phyloP scores from a whole-genome alignment of 768 basidiomycete genomes.

The Lactarius trivialis region DNA sequence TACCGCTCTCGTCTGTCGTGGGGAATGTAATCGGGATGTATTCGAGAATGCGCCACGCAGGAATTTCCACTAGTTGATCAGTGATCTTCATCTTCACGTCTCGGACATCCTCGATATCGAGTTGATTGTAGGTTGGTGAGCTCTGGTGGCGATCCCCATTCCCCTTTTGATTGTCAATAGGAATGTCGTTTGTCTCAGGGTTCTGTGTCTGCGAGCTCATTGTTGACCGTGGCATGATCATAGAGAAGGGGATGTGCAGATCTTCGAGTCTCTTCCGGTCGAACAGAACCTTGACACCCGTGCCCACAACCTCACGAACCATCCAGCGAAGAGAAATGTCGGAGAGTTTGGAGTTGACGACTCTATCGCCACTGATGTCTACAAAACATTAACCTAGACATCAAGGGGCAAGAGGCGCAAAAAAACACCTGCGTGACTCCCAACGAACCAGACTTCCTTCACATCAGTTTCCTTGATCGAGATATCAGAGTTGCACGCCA shows the following conservation, averaged over 20 bases:
- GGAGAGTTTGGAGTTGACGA: not conserved
- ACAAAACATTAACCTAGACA: not conserved
- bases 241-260: too few relatives aligned
- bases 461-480: constrained; percentile 2
- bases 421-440: constrained; percentile 3
- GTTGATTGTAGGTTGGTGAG: not conserved
- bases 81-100: too few relatives aligned
- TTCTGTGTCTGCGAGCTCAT: too few relatives aligned
- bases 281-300: not conserved
- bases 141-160: not conserved
- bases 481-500: too few relatives aligned
- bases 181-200: too few relatives aligned
- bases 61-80: not conserved
- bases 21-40: not conserved
- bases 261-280: too few relatives aligned
- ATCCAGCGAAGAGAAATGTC: constrained; percentile 19
- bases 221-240: too few relatives aligned
- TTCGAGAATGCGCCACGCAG: not conserved
- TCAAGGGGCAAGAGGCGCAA: not conserved
- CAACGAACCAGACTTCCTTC: constrained; percentile 17
- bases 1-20: not conserved
- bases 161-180: too few relatives aligned
- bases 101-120: not conserved
- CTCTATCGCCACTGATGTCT: constrained; percentile 15
- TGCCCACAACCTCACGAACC: constrained; percentile 14